phyloP scores from a whole-genome alignment of 176 grass and related monocot genomes.

The Thinopyrum elongatum region DNA sequence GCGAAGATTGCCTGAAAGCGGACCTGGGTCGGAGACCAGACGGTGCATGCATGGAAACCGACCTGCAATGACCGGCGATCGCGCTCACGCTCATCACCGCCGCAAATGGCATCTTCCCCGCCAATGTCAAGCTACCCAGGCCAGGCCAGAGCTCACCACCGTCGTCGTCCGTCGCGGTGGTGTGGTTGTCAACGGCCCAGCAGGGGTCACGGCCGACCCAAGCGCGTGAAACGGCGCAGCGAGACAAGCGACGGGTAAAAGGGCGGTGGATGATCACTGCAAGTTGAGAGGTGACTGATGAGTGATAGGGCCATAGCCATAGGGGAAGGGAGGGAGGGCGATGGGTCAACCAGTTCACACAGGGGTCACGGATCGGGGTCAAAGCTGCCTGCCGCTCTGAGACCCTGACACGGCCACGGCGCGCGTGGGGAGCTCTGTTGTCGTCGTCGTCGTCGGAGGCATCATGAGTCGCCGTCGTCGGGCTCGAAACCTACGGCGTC shows the following conservation, averaged over 20 bases:
- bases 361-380: neutral
- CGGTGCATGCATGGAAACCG: neutral
- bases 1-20: neutral
- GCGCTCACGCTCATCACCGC: neutral
- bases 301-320: no score
- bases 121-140: neutral
- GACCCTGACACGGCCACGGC: neutral
- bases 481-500: neutral
- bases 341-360: constrained; percentile 1
- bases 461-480: no score
- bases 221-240: neutral
- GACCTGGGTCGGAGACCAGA: neutral
- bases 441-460: neutral
- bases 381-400: neutral
- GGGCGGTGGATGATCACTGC: no score
- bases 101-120: neutral
- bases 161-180: neutral
- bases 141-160: neutral
- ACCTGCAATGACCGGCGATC: neutral
- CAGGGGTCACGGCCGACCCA: neutral
- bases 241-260: no score
- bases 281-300: no score
- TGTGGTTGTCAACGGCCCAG: neutral
- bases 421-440: no score
- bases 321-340: neutral